Evolutionary conservation across 2,329 filamentous ascomycete genomes (phyloP).

Genomic region (Paecilomyces formosus): DNA sequence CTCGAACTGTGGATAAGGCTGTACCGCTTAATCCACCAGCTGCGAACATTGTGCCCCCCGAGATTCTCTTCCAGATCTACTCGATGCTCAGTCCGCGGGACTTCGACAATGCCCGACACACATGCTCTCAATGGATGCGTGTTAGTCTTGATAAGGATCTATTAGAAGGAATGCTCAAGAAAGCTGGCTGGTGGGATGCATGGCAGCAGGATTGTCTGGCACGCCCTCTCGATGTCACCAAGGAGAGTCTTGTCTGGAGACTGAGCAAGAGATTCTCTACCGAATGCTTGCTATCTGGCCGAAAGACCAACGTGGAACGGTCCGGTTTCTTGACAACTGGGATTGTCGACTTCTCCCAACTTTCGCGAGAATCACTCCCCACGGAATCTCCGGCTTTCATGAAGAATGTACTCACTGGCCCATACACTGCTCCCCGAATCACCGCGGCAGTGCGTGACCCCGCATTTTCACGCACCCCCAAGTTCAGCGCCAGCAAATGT

Average conservation of each 20-base stretch:
- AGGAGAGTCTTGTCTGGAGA: constrained; percentile 27
- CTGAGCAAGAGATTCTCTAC: constrained; percentile 43
- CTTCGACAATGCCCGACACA: constrained; percentile 55
- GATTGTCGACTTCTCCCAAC: constrained; percentile 18
- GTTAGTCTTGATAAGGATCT: constrained; percentile 47
- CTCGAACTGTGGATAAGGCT: constrained; percentile 15
- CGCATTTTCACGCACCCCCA: constrained; percentile 15
- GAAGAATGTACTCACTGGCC: constrained; percentile 7
- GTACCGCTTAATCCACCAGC: constrained; percentile 17
- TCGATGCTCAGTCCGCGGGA: constrained; percentile 38
- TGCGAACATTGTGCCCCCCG: constrained; percentile 35
- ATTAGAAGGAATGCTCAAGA: constrained; percentile 46
- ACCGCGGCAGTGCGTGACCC: constrained; percentile 17
- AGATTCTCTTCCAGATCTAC: constrained; percentile 45
- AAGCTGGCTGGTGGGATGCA: constrained; percentile 48
- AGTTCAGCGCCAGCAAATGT: constrained; percentile 51
- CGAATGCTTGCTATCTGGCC: constrained; percentile 41
- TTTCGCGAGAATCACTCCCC: constrained; percentile 11
- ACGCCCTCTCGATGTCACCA: constrained; percentile 25
- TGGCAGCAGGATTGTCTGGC: constrained; percentile 22
- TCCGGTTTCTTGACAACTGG: constrained; percentile 32
- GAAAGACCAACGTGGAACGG: constrained; percentile 20
- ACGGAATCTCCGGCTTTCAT: constrained; percentile 6
- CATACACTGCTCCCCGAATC: constrained; percentile 4
- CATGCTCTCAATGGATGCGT: constrained; percentile 54